Evolutionary conservation across 495 filamentous ascomycete species (phyloP).

Genomic region (Aspergillus homomorphus): DNA sequence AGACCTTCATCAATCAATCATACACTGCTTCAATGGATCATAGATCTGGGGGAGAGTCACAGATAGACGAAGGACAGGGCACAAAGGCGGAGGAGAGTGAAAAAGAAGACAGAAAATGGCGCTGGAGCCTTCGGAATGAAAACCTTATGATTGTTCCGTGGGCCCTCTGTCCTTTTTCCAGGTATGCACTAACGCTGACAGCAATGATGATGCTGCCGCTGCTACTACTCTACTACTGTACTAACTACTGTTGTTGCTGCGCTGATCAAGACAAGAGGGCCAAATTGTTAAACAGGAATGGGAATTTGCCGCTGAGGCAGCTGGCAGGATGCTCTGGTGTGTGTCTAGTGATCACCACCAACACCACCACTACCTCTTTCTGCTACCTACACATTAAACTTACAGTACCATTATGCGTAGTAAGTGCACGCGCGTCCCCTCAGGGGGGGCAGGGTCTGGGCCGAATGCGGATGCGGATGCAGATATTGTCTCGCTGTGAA

Average conservation of each 20-base stretch:
- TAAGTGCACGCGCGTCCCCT: slow-evolving; percentile 26
- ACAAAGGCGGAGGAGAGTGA: neutral
- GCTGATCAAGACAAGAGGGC: neutral
- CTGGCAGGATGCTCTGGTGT: too few species aligned
- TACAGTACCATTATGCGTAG: neutral
- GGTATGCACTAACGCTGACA: neutral
- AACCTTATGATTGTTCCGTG: neutral
- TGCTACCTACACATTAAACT: slow-evolving; percentile 4
- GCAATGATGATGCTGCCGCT: neutral
- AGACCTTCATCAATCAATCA: too few species aligned
- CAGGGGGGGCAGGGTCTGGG: slow-evolving; percentile 26
- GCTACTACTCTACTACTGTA: neutral
- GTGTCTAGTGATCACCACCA: too few species aligned
- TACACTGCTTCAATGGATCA: too few species aligned
- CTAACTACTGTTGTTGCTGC: neutral
- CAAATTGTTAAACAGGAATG: neutral
- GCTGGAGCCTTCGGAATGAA: neutral
- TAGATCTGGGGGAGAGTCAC: neutral
- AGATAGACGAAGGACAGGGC: neutral
- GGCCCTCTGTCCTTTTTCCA: neutral
- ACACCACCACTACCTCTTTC: neutral
- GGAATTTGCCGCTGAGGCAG: neutral
- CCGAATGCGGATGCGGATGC: slow-evolving; percentile 32
- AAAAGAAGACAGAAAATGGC: neutral
- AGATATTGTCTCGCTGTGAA: slow-evolving; percentile 22